Evolutionary conservation across 306 rosid genomes (phyloP).

Genomic region (Amphicarpaea edgeworthii): DNA sequence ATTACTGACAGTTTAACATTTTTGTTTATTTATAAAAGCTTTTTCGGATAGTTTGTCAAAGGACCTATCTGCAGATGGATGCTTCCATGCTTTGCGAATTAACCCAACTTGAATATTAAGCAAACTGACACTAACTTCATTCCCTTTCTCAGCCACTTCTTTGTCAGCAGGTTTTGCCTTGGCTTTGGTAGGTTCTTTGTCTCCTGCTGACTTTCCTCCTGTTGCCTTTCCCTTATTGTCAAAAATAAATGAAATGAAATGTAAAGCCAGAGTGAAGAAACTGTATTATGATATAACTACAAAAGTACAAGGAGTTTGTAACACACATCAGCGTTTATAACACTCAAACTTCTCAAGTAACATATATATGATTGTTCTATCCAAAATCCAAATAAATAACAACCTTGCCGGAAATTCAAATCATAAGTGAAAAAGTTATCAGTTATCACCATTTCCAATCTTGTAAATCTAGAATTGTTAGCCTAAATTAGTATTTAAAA

Average conservation of each 20-base stretch:
- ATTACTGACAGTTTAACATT: constrained; percentile 13
- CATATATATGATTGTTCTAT: background rate
- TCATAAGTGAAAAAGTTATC: constrained; percentile 12
- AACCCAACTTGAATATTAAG: constrained; percentile 91
- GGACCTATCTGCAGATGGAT: constrained; percentile 97
- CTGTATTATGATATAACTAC: constrained; percentile 27
- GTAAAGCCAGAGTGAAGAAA: constrained; percentile 36
- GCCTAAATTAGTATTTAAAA: constrained; percentile 24
- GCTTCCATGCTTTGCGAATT: constrained; percentile 94
- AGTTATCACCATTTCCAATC: constrained; percentile 25
- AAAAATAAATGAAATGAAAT: constrained; percentile 40
- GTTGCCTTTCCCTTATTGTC: constrained; percentile 59
- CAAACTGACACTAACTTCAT: constrained; percentile 86
- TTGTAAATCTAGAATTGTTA: background rate
- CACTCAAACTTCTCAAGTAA: constrained; percentile 22
- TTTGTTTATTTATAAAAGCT: constrained; percentile 22
- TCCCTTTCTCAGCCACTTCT: constrained; percentile 68
- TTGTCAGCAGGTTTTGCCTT: constrained; percentile 66
- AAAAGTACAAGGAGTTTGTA: constrained; percentile 32
- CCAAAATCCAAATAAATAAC: background rate
- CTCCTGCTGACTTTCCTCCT: constrained; percentile 54
- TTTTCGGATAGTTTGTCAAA: constrained; percentile 23
- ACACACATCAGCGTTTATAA: constrained; percentile 9
- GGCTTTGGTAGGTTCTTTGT: constrained; percentile 60
- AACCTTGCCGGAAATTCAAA: constrained; percentile 1